Evolutionary conservation across 2,329 filamentous ascomycete genomes (phyloP).

Genomic region (Sporothrix luriei): DNA sequence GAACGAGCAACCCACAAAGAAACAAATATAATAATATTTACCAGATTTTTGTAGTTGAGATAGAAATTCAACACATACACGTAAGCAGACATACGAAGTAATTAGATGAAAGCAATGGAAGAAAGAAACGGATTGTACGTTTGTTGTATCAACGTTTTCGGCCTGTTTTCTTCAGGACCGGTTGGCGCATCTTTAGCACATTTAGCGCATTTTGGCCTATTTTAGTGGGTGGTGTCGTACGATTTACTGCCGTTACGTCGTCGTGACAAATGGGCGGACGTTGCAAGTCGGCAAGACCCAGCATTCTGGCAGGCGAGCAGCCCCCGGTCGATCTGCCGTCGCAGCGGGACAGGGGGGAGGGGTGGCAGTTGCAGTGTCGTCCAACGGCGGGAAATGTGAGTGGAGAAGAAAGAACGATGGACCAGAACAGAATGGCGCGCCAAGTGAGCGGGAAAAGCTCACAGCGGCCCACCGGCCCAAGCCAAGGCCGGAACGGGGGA

Average conservation of each 20-base stretch:
- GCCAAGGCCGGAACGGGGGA: background rate
- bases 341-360: constrained; percentile 31
- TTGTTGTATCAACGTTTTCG: too few relatives aligned
- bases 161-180: too few relatives aligned
- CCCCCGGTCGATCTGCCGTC: constrained; percentile 37
- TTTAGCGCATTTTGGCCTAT: too few relatives aligned
- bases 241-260: background rate
- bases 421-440: background rate
- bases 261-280: constrained; percentile 12
- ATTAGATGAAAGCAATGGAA: too few relatives aligned
- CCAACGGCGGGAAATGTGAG: constrained; percentile 19
- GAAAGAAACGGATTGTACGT: too few relatives aligned
- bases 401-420: constrained; percentile 8
- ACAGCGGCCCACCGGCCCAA: background rate
- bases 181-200: too few relatives aligned
- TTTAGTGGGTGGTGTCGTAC: background rate
- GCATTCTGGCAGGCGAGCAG: constrained; percentile 34
- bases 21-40: too few relatives aligned
- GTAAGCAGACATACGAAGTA: too few relatives aligned
- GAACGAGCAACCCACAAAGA: too few relatives aligned
- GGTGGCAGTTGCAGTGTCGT: background rate
- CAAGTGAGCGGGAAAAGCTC: background rate
- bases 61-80: too few relatives aligned
- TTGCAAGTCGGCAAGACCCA: constrained; percentile 27
- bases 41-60: too few relatives aligned